Percentiles rank a stretch among this genome's conserved stretches.
Evolutionary conservation across 192 early-diverging fungal species (phyloP).

Genomic region (Oehlia diaphana): DNA sequence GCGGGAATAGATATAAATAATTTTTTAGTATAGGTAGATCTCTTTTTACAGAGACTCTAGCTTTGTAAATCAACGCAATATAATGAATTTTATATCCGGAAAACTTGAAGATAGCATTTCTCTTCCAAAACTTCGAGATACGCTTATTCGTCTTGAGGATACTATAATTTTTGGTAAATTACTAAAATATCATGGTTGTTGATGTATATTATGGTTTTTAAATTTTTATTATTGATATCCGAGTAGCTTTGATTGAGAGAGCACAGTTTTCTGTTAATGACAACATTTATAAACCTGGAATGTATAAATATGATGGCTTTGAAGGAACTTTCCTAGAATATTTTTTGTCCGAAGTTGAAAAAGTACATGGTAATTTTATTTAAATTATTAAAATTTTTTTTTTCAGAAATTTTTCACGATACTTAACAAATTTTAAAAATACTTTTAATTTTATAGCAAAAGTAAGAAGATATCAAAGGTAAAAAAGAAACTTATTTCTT

Average conservation of each 20-base stretch:
- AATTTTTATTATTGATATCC: slow-evolving; percentile 1
- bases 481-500: neutral
- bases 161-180: slow-evolving; percentile 84
- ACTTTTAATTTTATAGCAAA: slow-evolving; percentile 47
- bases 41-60: neutral
- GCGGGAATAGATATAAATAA: too few relatives aligned
- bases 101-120: slow-evolving; percentile 1
- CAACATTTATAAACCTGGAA: slow-evolving; percentile 71
- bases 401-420: neutral
- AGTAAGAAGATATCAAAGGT: slow-evolving; percentile 77
- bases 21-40: neutral
- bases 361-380: slow-evolving; percentile 76
- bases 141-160: slow-evolving; percentile 93
- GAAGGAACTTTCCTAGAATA: slow-evolving; percentile 84
- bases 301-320: slow-evolving; percentile 66
- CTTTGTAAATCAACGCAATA: neutral
- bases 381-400: too few relatives aligned
- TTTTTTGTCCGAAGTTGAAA: slow-evolving; percentile 89
- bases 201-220: neutral
- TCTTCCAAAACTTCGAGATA: slow-evolving; percentile 57
- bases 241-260: slow-evolving; percentile 88
- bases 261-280: slow-evolving; percentile 88
- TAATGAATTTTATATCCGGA: slow-evolving; percentile 24
- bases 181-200: neutral
- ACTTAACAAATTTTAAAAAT: neutral